phyloP scores from a whole-genome alignment of 2,329 filamentous ascomycete genomes.

The Aspergillus bombycis region DNA sequence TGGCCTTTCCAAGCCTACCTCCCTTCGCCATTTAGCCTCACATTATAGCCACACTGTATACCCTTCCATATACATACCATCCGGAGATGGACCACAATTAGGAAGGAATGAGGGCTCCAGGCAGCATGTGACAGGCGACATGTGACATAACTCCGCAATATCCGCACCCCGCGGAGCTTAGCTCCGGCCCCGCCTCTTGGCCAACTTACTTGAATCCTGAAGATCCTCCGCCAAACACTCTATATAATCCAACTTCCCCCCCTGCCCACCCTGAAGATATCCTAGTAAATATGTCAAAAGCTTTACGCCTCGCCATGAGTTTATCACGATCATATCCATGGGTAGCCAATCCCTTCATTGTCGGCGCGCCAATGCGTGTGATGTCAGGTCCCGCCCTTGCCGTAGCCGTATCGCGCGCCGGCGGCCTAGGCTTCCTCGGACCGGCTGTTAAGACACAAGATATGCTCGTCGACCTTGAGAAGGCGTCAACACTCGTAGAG shows the following conservation, averaged over 20 bases:
- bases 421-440: slow-evolving; percentile 59
- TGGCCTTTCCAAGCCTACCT: not conserved
- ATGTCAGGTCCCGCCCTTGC: slow-evolving; percentile 63
- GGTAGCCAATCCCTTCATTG: slow-evolving; percentile 62
- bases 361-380: slow-evolving; percentile 71
- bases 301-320: not conserved
- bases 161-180: slow-evolving; percentile 1
- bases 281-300: slow-evolving; percentile 1
- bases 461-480: slow-evolving; percentile 35
- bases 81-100: not conserved
- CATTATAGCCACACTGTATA: not conserved
- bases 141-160: slow-evolving; percentile 7
- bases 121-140: not conserved
- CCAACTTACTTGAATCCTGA: not conserved
- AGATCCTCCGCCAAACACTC: not conserved
- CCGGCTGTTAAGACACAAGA: slow-evolving; percentile 55
- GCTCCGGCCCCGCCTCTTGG: not conserved
- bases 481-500: slow-evolving; percentile 31
- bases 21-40: not conserved
- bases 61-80: not conserved
- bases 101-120: not conserved
- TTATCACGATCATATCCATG: slow-evolving; percentile 56
- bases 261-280: not conserved
- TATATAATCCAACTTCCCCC: not conserved
- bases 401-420: slow-evolving; percentile 61